Conservation (phyloP, 2,329 filamentous ascomycete species). For the Trichophyton benhamiae region DNA sequence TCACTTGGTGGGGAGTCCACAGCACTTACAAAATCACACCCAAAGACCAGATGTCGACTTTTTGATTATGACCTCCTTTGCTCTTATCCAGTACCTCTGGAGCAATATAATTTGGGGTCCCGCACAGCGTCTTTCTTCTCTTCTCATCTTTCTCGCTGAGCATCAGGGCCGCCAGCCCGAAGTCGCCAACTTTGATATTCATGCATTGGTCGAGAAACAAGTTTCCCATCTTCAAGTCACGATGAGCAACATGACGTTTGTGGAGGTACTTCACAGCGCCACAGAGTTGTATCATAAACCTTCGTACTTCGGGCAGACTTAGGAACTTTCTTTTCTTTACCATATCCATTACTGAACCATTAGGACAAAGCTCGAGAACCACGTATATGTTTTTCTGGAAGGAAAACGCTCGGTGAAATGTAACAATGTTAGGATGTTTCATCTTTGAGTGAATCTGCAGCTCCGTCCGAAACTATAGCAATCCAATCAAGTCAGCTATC, state of each 20-base stretch:
- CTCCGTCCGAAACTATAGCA: conserved; percentile 56
- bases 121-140: conserved; percentile 83
- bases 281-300: conserved; percentile 87
- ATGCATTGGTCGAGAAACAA: conserved; percentile 88
- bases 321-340: conserved; percentile 82
- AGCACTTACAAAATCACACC: conserved; percentile 81
- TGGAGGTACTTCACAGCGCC: conserved; percentile 98
- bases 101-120: conserved; percentile 96
- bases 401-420: conserved; percentile 87
- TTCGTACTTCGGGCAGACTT: conserved; percentile 85
- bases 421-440: conserved; percentile 87
- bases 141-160: conserved; percentile 80
- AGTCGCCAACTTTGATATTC: conserved; percentile 97
- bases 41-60: conserved; percentile 96
- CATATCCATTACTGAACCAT: conserved; percentile 96
- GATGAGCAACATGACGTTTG: conserved; percentile 85
- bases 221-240: conserved; percentile 96
- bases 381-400: conserved; percentile 85
- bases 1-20: not conserved
- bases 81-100: conserved; percentile 92
- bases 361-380: conserved; percentile 84
- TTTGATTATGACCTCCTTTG: conserved; percentile 89
- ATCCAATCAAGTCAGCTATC: conserved; percentile 8
- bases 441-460: conserved; percentile 98
- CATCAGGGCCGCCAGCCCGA: conserved; percentile 82